Base-by-base conservation (phyloP, 1,139 yeast species). In the Suhomyces bokatorum region DNA sequence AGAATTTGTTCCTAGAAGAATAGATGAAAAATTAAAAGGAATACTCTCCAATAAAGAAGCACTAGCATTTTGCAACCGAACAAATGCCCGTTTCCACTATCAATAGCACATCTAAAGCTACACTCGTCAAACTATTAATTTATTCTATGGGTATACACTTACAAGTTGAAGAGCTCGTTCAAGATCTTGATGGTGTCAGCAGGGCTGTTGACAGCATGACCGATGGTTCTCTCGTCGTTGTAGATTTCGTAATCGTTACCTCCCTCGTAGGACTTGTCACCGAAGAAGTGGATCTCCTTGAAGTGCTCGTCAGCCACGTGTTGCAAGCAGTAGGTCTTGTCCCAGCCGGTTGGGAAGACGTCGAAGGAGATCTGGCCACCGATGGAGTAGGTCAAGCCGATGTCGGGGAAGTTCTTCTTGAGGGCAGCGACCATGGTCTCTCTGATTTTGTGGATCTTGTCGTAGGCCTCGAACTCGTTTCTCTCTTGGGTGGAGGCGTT, bases 331-430 rank as follows among this genome's bases (percentile, higher is more conserved):
- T 91, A 95, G 52, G 99, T 95, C 82, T 95, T 93, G 72, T 93
- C 99, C 99, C 99, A 93, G 63, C 99, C 99, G 54, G 97, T 87
- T 74, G 99, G 99, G 91, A 93, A 93, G 55, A 93, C 99, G 63
- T 93, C 99, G 63, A 93, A 93, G 39, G 99, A 93, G 69, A 93
- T 93, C 79, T 93, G 98, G 58, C 99, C 99, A 69, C 98, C 99
- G 58, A 93, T 93, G 47, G 99, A 93, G 80, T 87, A 95, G 56
- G 98, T 91, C 66, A 93, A 80, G 43, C 85, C 87, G 60, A 75
- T 77, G 69, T 91, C 95, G 48, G 93, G 69, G 77, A 93, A 93
- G 60, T 85, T 80, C 65, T 82, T 78, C 71, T 80, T 86, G 64
- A 93, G 80, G 42, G 96, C 97, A 44, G 72, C 73, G 54, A 93